A percentile compares a stretch with the other conserved stretches of the same genome.
Evolutionary conservation across 2,329 filamentous ascomycete species (phyloP).

Genomic region (Fusarium sp.): DNA sequence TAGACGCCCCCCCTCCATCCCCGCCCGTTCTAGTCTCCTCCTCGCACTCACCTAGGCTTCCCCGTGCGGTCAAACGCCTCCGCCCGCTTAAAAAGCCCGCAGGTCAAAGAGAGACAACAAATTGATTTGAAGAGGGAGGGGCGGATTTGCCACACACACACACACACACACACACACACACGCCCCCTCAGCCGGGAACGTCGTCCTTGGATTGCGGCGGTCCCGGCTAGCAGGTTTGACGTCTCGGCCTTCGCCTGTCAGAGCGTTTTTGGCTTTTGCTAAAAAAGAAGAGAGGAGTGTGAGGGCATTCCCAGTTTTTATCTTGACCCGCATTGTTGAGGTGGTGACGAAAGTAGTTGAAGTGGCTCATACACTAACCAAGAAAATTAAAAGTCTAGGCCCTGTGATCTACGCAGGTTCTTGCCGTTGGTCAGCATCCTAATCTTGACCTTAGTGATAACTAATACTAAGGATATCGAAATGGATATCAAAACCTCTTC

Average conservation of each 20-base stretch:
- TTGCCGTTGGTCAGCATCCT: background rate
- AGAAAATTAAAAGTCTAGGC: background rate
- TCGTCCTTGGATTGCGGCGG: background rate
- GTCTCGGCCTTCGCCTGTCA: conserved; percentile 16
- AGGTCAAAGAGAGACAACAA: conserved; percentile 13
- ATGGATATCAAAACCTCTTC: background rate
- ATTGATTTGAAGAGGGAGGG: background rate
- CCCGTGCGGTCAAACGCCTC: conserved; percentile 31
- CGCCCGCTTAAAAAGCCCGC: background rate
- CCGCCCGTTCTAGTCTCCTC: background rate
- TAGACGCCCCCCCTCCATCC: background rate
- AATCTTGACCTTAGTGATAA: background rate
- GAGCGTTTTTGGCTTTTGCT: background rate
- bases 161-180: background rate
- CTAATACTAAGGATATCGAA: background rate
- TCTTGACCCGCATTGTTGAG: background rate
- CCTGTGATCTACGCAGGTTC: background rate
- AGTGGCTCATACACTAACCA: background rate
- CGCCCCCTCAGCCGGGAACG: background rate
- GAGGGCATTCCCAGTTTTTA: conserved; percentile 12
- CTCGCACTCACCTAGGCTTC: conserved; percentile 18
- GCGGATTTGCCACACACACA: background rate
- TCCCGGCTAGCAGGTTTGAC: conserved; percentile 25
- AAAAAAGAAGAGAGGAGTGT: background rate
- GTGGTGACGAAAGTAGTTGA: background rate